Evolutionary conservation across 768 basidiomycete genomes (phyloP).

Genomic region (Leucocoprinus birnbaumii): DNA sequence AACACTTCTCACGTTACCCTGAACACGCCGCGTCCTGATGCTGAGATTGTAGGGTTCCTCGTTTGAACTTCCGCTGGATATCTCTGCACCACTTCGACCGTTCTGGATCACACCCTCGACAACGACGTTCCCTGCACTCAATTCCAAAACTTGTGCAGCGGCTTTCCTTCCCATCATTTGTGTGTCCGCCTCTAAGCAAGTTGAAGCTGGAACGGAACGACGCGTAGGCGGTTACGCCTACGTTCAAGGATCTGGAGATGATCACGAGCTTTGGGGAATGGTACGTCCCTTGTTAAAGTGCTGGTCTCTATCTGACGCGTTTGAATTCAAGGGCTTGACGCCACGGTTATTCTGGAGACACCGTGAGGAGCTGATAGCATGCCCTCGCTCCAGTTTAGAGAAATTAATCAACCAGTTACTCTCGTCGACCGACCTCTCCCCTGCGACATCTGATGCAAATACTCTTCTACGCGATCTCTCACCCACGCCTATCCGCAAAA

Average conservation of each 20-base stretch:
- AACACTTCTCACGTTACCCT: slow-evolving; percentile 14
- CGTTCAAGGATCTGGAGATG: slow-evolving; percentile 93
- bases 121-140: slow-evolving; percentile 36
- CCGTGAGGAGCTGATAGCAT: slow-evolving; percentile 41
- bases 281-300: slow-evolving; percentile 29
- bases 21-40: neutral
- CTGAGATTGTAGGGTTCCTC: slow-evolving; percentile 54
- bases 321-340: slow-evolving; percentile 62
- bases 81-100: slow-evolving; percentile 71
- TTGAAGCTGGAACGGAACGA: slow-evolving; percentile 57
- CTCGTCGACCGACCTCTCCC: neutral
- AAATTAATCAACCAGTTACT: slow-evolving; percentile 34
- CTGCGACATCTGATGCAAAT: neutral
- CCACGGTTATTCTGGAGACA: slow-evolving; percentile 72
- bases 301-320: neutral
- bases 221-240: slow-evolving; percentile 75
- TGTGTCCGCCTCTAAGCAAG: slow-evolving; percentile 78
- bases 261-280: slow-evolving; percentile 89
- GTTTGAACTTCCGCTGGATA: slow-evolving; percentile 53
- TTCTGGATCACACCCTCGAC: slow-evolving; percentile 86
- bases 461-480: neutral
- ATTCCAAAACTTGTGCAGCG: slow-evolving; percentile 12
- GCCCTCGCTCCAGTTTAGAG: slow-evolving; percentile 48
- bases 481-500: slow-evolving; percentile 29
- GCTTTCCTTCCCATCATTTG: slow-evolving; percentile 72